These are phyloP conservation scores for Scopulariopsis brevicaulis DNA, from an alignment of 2,329 filamentous ascomycete genomes.

Conservation along the genomic window DNA sequence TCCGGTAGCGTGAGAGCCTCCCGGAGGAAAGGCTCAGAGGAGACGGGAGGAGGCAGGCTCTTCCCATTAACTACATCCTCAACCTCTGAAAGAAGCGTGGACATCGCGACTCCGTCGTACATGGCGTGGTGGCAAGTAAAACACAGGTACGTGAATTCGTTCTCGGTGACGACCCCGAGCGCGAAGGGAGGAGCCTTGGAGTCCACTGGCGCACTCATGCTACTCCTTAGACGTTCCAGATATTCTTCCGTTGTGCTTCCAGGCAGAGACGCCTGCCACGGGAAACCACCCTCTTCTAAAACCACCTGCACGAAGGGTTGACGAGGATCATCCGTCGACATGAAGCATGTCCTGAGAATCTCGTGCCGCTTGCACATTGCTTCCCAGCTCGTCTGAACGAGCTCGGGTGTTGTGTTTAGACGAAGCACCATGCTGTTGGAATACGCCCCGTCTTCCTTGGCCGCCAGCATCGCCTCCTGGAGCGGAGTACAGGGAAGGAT, in stretches of 20 bases:
- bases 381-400: conserved; percentile 50
- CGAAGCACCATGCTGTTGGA: conserved; percentile 61
- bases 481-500: conserved; percentile 76
- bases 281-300: conserved; percentile 24
- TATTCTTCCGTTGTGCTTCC: conserved; percentile 20
- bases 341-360: conserved; percentile 69
- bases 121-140: conserved; percentile 65
- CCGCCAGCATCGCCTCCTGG: conserved; percentile 77
- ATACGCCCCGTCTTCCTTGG: conserved; percentile 44
- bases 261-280: neutral
- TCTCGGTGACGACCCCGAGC: conserved; percentile 25
- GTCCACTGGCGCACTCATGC: conserved; percentile 28
- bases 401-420: conserved; percentile 35
- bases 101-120: conserved; percentile 75
- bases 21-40: conserved; percentile 54
- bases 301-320: conserved; percentile 66
- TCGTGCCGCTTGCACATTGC: conserved; percentile 54
- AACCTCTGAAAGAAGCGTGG: conserved; percentile 57
- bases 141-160: conserved; percentile 25
- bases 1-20: conserved; percentile 37
- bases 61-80: conserved; percentile 41
- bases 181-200: conserved; percentile 32
- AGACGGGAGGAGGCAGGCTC: conserved; percentile 32
- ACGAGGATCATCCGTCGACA: conserved; percentile 45
- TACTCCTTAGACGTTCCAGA: conserved; percentile 25